Conservation (phyloP, 768 basidiomycete species). For the Termitomyces eurrhizus region DNA sequence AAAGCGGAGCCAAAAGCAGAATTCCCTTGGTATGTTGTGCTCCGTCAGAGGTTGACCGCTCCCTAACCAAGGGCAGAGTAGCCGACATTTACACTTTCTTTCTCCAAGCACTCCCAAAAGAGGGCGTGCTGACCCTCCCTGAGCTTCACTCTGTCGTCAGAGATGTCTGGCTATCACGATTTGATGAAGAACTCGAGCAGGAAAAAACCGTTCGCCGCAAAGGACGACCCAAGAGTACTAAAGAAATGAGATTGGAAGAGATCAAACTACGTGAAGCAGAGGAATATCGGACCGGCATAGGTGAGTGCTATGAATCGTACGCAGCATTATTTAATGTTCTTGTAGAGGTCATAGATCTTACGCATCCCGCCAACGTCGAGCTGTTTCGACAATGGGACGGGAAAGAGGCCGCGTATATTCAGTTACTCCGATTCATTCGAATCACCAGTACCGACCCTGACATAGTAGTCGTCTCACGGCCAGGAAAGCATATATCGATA, state of each 20-base stretch:
- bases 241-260: slow-evolving; percentile 67
- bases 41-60: slow-evolving; percentile 4
- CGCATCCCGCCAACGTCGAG: slow-evolving; percentile 62
- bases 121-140: slow-evolving; percentile 52
- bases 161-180: slow-evolving; percentile 71
- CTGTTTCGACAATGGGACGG: slow-evolving; percentile 80
- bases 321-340: slow-evolving; percentile 4
- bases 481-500: slow-evolving; percentile 51
- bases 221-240: slow-evolving; percentile 71
- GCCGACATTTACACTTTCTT: slow-evolving; percentile 77
- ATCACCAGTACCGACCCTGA: slow-evolving; percentile 57
- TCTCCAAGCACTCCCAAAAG: slow-evolving; percentile 63
- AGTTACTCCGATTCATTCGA: slow-evolving; percentile 72
- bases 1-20: slow-evolving; percentile 56
- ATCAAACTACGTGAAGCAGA: slow-evolving; percentile 65
- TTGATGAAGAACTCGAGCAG: slow-evolving; percentile 59
- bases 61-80: slow-evolving; percentile 24
- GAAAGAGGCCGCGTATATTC: slow-evolving; percentile 64
- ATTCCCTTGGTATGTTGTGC: slow-evolving; percentile 42
- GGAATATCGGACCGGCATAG: slow-evolving; percentile 76
- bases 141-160: slow-evolving; percentile 63
- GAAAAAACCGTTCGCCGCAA: slow-evolving; percentile 62
- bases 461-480: slow-evolving; percentile 47
- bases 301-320: slow-evolving; percentile 35
- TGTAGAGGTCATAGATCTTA: slow-evolving; percentile 77